Evolutionary conservation across 2,329 filamentous ascomycete species (phyloP), one percentile per base, ranked within the genome.

Genomic region (Cladosporium sp.): DNA sequence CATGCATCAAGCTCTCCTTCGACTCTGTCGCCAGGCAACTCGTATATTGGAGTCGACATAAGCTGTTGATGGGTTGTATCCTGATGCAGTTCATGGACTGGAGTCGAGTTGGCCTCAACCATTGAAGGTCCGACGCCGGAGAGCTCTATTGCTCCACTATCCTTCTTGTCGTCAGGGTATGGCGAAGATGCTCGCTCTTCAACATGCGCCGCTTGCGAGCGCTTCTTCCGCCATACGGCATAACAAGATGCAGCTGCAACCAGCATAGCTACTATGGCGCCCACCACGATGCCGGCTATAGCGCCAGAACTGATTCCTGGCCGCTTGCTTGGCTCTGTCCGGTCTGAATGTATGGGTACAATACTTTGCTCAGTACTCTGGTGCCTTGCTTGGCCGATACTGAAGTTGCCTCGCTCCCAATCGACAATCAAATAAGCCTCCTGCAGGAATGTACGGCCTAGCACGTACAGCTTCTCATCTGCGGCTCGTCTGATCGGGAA

Each of bases 391-490:
- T 42, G 55, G 9, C 55, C 25, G 3, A 58, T 59, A 25, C 66
- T 71, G 61, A 72, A 72, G 22, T 67, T 69, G 15, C 59, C 49
- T 15, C 63, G 61, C 34, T 70, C 73, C 56, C 74, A 75, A 45
- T 77, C 71, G 1, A 70, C 71, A 5, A 73, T 68, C 7, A 77
- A 43, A 61, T 77, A 73, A n/a, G 74, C 74, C 57, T 75, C 74
- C 59, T 76, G 74, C 14, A 77, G 63, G 42, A 77, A 75, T 1
- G 73, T 67, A 9, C 75, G 68, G 2, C 75, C 75, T 9, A 77
- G 66, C 0, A 71, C 63, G 58, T 74, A 74, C 58, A 75, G 70
- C 2, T 63, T 69, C 19, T 74, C 70, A 40, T 75, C 74, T 5
- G 66, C 66, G 5, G 74, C 75, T 15, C 68, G 64, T 43, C 69